phyloP scores from a whole-genome alignment of 2,329 filamentous ascomycete species.

The Colletotrichum scovillei region DNA sequence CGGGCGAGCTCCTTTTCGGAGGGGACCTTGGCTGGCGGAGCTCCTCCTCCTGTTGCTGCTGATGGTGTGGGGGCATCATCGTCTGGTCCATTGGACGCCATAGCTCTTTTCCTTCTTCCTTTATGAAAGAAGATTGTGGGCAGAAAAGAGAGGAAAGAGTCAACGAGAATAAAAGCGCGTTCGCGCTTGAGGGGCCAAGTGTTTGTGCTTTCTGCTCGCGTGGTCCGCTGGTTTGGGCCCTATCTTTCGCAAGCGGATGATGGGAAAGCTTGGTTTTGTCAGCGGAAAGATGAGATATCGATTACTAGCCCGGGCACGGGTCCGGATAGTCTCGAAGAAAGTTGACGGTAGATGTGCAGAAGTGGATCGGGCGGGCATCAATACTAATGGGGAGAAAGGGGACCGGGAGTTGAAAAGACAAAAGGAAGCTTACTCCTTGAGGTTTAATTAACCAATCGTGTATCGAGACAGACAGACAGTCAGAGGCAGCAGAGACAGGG shows the following conservation, averaged over 20 bases:
- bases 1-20: constrained; percentile 35
- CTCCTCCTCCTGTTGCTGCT: background rate
- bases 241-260: background rate
- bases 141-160: background rate
- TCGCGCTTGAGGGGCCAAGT: background rate
- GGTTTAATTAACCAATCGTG: background rate
- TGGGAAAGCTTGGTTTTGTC: background rate
- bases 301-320: background rate
- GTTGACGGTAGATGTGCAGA: constrained; percentile 9
- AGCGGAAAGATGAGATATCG: background rate
- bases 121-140: background rate
- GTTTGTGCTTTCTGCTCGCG: background rate
- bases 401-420: constrained; percentile 6
- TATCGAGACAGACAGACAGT: background rate
- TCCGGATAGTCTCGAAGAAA: constrained; percentile 7
- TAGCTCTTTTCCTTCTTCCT: background rate
- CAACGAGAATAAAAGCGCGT: background rate
- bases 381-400: background rate
- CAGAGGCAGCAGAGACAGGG: background rate
- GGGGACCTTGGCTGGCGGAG: constrained; percentile 15
- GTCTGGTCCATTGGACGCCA: constrained; percentile 9
- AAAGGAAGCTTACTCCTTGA: background rate
- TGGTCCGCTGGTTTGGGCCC: background rate
- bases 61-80: constrained; percentile 14
- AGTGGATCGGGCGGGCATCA: constrained; percentile 23